phyloP scores from a whole-genome alignment of 306 rosid species.

The Carpinus viminea region DNA sequence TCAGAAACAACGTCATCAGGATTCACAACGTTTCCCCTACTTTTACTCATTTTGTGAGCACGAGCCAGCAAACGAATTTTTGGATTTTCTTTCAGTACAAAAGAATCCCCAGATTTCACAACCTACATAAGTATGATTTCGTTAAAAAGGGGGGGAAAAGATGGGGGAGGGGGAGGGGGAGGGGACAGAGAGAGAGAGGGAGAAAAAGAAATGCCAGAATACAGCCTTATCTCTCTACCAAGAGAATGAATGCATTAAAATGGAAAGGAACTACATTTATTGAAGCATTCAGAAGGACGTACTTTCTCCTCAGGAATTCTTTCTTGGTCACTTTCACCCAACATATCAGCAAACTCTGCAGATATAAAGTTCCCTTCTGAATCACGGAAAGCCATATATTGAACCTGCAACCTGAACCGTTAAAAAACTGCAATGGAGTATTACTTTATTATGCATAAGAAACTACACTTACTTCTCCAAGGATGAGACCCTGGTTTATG shows the following conservation, averaged over 20 bases:
- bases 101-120: slow-evolving; percentile 75
- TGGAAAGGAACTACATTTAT: slow-evolving; percentile 14
- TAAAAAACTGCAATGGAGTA: slow-evolving; percentile 28
- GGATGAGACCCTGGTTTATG: slow-evolving; percentile 97
- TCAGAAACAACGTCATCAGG: slow-evolving; percentile 91
- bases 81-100: slow-evolving; percentile 84
- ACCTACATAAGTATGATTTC: slow-evolving; percentile 49
- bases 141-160: not conserved
- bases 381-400: slow-evolving; percentile 76
- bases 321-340: slow-evolving; percentile 57
- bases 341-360: slow-evolving; percentile 52
- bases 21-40: slow-evolving; percentile 95
- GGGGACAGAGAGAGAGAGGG: not conserved
- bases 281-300: slow-evolving; percentile 20
- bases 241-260: slow-evolving; percentile 20
- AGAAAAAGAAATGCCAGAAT: slow-evolving; percentile 1
- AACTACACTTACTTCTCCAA: slow-evolving; percentile 75
- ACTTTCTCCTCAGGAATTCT: slow-evolving; percentile 77
- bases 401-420: slow-evolving; percentile 73
- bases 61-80: slow-evolving; percentile 72
- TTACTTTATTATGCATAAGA: slow-evolving; percentile 22
- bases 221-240: slow-evolving; percentile 11
- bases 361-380: slow-evolving; percentile 72
- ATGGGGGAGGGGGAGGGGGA: not conserved
- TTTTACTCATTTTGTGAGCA: slow-evolving; percentile 95